Base-by-base conservation (phyloP, 1,284 basidiomycete genomes). In the Heterobasidion irregulare region DNA sequence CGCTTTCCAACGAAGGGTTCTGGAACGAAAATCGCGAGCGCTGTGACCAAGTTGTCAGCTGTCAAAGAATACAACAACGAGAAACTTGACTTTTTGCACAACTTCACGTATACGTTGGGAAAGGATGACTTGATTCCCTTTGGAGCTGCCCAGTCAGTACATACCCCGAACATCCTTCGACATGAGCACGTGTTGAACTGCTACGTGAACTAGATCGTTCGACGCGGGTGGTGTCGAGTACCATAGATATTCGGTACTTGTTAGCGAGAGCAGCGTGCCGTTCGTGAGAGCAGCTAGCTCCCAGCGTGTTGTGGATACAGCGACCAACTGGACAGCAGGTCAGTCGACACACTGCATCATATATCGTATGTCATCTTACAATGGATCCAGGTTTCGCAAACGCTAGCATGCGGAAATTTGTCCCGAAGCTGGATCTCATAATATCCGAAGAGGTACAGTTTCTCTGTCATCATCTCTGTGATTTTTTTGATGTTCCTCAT, bases 271-370 rank as follows among this genome's bases (percentile, higher is more conserved):
- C 6, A 71, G 75, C 47, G 56, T 81, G 0, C 83, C 86, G 0
- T 93, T 93, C 58, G 76, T 88, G 1, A 76, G 91, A 15, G 75
- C 88, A 0, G 80, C 86, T 0, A 73, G 77, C 16, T 75, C 76
- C 6, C 65, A 72, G 7, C 77, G 92, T 8, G 88, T 92, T 0
- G 72, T 90, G 0, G 72, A 80, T 49, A 83, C 84, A 12, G 84
- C 86, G 0, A 72, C 67, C 3, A 89, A 89, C 61, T 92, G 89
- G 88, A 83, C 82, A 45, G 66, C 72, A 68, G 83, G 88, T 85
- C 34, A 35, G 48, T 36, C 6, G 15, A 18, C 55, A 18, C 70
- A 51, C 7, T 36, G 38, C 12, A 6, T 7, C 35, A 33, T 12
- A 6, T 26, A 26, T 26, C 6, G 0, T 26, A 7, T 8, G 13